Evolutionary conservation across 163 green algal genomes (phyloP), one percentile per base, ranked within the genome.

Genomic region (Chloromonas sp.): DNA sequence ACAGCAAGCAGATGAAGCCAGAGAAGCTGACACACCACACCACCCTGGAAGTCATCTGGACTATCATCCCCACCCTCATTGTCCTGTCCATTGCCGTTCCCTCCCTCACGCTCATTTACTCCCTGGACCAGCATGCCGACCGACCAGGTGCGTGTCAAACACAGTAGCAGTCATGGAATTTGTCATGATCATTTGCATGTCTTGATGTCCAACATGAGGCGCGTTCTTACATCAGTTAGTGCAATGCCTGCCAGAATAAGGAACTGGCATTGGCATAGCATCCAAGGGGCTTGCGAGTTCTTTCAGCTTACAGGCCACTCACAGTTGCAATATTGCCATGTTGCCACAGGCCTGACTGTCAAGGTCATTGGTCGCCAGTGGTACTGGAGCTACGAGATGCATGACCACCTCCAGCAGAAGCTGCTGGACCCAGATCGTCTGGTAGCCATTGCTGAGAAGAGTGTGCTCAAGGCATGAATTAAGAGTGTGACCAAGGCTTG

Each of bases 311-410:
- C 66, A n/a, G 66, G 8, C 66, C 11, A 76, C 66, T 76, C 66
- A 76, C 66, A 76, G 66, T 11, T n/a, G 66, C 66, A 76, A 8
- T 76, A 76, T n/a, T 76, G 66, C 66, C 11, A 11, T 8, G 66
- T 36, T 36, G 71, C 71, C 58, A 1, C 82, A 89, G 88, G 88
- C 60, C 83, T 91, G 84, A 91, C 88, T 5, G 86, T 91, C 66
- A 91, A 91, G 86, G 83, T 91, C 60, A 91, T 91, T 85, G 88
- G 88, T 13, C 84, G 88, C 81, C 88, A 91, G 85, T 91, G 88
- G 88, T 91, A 91, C 86, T 91, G 88, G 85, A 88, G 83, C 80
- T 91, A 91, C 60, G 88, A 91, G 88, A 91, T 91, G 88, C 88
- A 91, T 81, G 88, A 91, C 83, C 88, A 91, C 86, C 86, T 91